phyloP scores from a whole-genome alignment of 108 stramenopile species.

The Hondaea fermentalgiana region DNA sequence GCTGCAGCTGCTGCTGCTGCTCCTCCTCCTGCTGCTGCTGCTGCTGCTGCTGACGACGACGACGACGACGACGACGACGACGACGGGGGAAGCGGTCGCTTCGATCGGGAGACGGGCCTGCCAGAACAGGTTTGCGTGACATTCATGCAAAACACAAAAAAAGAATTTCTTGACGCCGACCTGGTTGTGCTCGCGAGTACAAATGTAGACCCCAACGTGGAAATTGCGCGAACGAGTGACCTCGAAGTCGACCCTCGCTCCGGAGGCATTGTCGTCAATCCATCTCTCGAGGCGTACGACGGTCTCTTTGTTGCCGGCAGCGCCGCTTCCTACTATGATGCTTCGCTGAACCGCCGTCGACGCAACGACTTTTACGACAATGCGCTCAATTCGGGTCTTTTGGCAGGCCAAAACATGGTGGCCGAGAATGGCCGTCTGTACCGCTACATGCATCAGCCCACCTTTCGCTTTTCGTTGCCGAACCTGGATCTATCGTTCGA shows the following conservation, averaged over 20 bases:
- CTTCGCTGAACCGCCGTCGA: not conserved
- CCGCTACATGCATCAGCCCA: not conserved
- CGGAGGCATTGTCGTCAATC: not conserved
- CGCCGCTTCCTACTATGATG: not conserved
- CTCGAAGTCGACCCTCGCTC: not conserved
- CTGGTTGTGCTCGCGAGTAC: constrained; percentile 2
- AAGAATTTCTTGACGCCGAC: not conserved
- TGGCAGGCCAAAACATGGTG: not conserved
- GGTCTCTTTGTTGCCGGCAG: constrained; percentile 3
- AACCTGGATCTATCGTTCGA: not conserved
- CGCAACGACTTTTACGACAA: not conserved
- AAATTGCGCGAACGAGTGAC: not conserved
- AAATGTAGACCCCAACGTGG: not conserved
- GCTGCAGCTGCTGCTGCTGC: too few relatives aligned
- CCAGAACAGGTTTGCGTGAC: not conserved
- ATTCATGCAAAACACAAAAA: not conserved
- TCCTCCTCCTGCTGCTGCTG: too few relatives aligned
- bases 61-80: not conserved
- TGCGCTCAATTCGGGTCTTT: not conserved
- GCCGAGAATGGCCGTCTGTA: not conserved
- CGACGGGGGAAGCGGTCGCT: not conserved
- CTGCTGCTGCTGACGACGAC: not conserved
- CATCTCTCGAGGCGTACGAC: not conserved
- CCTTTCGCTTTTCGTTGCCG: not conserved
- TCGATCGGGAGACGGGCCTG: not conserved